These are phyloP conservation scores for Ustilaginoidea virens DNA, from an alignment of 2,329 filamentous ascomycete species.

Conservation along the genomic window DNA sequence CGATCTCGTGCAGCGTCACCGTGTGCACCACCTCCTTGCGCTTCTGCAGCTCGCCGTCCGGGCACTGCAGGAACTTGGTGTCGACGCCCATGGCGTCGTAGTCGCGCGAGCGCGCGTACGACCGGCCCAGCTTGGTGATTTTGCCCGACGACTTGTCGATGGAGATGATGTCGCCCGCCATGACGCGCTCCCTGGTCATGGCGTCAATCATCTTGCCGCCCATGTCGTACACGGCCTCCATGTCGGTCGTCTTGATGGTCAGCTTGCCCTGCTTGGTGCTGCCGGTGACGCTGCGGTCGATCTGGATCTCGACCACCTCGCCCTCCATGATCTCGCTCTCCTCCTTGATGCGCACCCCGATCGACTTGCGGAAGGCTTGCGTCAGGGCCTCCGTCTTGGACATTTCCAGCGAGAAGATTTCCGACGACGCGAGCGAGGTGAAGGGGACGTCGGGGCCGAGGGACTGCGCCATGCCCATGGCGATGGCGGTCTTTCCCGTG, in stretches of 20 bases:
- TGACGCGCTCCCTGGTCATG: slow-evolving; percentile 98
- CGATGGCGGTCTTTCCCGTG: slow-evolving; percentile 96
- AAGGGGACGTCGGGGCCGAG: slow-evolving; percentile 90
- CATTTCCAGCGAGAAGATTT: slow-evolving; percentile 99
- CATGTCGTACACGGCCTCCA: slow-evolving; percentile 99
- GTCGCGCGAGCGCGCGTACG: slow-evolving; percentile 86
- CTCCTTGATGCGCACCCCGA: slow-evolving; percentile 95
- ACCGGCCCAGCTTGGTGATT: slow-evolving; percentile 91
- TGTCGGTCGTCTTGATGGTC: slow-evolving; percentile 98
- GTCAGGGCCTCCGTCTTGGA: slow-evolving; percentile 97
- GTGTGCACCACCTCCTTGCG: slow-evolving; percentile 96
- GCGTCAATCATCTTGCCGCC: slow-evolving; percentile 99
- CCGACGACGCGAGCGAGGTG: slow-evolving; percentile 85
- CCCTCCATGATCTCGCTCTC: slow-evolving; percentile 99
- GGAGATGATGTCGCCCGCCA: slow-evolving; percentile 95
- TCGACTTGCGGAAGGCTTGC: slow-evolving; percentile 97
- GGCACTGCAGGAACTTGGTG: slow-evolving; percentile 95
- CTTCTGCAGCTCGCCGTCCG: slow-evolving; percentile 93
- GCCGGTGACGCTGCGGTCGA: slow-evolving; percentile 90
- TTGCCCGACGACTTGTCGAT: slow-evolving; percentile 98
- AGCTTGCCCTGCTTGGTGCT: slow-evolving; percentile 97
- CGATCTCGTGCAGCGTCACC: slow-evolving; percentile 92
- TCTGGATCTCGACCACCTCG: slow-evolving; percentile 97
- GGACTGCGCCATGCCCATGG: slow-evolving; percentile 97
- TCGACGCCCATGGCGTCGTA: slow-evolving; percentile 99